Conservation (phyloP, 2,329 filamentous ascomycete species). For the Pseudofabraea citricarpa region DNA sequence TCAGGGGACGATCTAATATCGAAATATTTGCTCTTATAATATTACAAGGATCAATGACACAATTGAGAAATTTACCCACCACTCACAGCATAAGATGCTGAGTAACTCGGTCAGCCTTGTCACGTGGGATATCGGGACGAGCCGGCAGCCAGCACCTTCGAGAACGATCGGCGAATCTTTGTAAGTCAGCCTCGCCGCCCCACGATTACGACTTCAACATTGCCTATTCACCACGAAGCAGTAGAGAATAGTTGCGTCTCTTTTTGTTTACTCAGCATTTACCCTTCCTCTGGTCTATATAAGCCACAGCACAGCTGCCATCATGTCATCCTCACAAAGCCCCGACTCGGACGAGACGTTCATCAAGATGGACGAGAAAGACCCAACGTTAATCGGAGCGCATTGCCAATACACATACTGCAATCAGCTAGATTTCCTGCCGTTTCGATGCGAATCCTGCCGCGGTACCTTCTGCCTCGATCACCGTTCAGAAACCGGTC, state of each 20-base stretch:
- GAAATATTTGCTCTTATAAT: too few relatives aligned
- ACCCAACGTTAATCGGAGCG: constrained; percentile 79
- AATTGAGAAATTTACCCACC: too few relatives aligned
- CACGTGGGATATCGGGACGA: background rate
- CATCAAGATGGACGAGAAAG: constrained; percentile 68
- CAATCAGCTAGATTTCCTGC: constrained; percentile 92
- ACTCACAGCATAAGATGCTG: background rate
- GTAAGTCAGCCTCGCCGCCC: constrained; percentile 17
- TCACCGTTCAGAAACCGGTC: constrained; percentile 80
- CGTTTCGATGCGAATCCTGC: constrained; percentile 91
- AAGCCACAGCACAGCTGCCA: constrained; percentile 14
- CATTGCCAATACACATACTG: constrained; percentile 93
- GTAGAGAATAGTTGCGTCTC: too few relatives aligned
- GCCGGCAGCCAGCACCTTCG: constrained; percentile 7
- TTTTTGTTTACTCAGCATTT: constrained; percentile 1
- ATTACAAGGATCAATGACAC: too few relatives aligned
- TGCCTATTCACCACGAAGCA: constrained; percentile 8
- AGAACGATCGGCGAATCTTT: constrained; percentile 14
- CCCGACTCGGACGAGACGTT: constrained; percentile 48
- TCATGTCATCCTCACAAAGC: constrained; percentile 48
- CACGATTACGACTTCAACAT: constrained; percentile 14
- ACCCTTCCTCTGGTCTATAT: constrained; percentile 6
- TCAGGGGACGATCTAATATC: too few relatives aligned
- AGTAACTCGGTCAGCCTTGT: background rate
- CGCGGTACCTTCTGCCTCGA: constrained; percentile 83